Percentiles rank a stretch among this genome's conserved stretches.
phyloP scores from a whole-genome alignment of 2,329 filamentous ascomycete genomes.

The Teratosphaeria epicoccoides region DNA sequence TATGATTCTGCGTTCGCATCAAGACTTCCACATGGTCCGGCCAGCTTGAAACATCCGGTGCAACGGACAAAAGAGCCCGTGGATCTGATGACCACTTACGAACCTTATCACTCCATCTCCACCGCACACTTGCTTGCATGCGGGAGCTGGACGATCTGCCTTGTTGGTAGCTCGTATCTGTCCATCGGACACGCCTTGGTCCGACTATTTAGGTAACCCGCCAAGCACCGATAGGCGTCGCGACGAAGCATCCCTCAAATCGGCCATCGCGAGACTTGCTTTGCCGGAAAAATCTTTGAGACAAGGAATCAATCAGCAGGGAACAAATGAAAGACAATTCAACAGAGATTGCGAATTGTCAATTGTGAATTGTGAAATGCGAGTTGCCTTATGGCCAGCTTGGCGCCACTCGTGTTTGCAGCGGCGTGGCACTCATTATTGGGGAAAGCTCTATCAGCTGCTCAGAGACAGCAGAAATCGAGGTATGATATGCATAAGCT shows the following conservation, averaged over 20 bases:
- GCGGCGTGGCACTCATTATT: neutral
- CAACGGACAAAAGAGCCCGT: neutral
- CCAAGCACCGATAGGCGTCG: neutral
- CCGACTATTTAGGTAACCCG: no score
- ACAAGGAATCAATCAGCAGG: no score
- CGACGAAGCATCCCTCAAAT: neutral
- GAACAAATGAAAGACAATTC: no score
- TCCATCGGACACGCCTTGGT: no score
- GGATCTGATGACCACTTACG: neutral
- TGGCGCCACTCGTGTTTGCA: neutral
- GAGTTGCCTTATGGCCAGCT: neutral
- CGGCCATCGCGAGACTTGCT: neutral
- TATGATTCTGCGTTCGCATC: neutral
- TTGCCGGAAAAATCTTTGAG: no score
- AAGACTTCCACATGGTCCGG: neutral
- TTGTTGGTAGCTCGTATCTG: no score
- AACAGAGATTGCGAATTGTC: neutral
- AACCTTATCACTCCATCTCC: neutral
- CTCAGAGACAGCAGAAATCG: neutral
- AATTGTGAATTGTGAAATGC: no score
- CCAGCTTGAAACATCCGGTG: neutral
- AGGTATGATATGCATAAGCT: neutral
- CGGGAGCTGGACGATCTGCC: neutral
- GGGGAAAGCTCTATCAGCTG: neutral
- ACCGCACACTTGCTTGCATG: neutral